Evolutionary conservation across 495 filamentous ascomycete species (phyloP).

Genomic region (Penicillium tannophilum): DNA sequence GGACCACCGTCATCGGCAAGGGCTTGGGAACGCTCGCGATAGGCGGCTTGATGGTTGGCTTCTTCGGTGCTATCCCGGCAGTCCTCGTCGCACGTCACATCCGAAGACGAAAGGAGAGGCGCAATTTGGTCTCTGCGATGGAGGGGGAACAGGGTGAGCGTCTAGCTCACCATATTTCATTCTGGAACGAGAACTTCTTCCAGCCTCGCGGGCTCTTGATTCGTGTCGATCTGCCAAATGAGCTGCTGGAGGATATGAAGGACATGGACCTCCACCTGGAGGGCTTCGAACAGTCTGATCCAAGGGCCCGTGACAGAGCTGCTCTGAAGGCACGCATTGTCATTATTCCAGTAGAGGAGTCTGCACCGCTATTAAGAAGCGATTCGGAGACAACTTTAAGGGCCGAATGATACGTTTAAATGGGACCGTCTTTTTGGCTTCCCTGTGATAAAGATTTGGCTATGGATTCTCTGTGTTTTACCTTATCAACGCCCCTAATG

Average conservation of each 20-base stretch:
- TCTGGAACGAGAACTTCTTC: conserved; percentile 41
- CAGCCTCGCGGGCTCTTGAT: conserved; percentile 35
- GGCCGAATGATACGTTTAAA: not conserved
- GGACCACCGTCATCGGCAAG: conserved; percentile 36
- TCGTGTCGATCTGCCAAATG: conserved; percentile 39
- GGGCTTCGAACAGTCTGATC: not conserved
- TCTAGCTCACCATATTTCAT: conserved; percentile 28
- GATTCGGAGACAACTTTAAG: not conserved
- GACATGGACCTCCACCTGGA: conserved; percentile 27
- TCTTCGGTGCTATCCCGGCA: conserved; percentile 36
- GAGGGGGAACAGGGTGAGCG: conserved; percentile 9
- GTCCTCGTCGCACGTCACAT: conserved; percentile 23
- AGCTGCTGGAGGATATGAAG: conserved; percentile 28
- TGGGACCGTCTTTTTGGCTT: not conserved
- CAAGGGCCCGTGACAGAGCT: conserved; percentile 22
- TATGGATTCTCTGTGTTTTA: not conserved
- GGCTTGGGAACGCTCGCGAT: conserved; percentile 37
- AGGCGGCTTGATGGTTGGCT: conserved; percentile 37
- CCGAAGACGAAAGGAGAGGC: conserved; percentile 27
- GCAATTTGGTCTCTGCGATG: conserved; percentile 31
- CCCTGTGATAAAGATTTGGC: not conserved
- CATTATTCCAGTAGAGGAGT: conserved; percentile 31
- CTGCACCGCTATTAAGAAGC: not conserved
- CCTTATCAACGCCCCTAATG: not conserved
- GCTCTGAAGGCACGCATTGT: conserved; percentile 36